Percentiles rank a stretch among this genome's conserved stretches.
Conservation (phyloP, 371 early-diverging fungal species). For the Mortierella sp. region DNA sequence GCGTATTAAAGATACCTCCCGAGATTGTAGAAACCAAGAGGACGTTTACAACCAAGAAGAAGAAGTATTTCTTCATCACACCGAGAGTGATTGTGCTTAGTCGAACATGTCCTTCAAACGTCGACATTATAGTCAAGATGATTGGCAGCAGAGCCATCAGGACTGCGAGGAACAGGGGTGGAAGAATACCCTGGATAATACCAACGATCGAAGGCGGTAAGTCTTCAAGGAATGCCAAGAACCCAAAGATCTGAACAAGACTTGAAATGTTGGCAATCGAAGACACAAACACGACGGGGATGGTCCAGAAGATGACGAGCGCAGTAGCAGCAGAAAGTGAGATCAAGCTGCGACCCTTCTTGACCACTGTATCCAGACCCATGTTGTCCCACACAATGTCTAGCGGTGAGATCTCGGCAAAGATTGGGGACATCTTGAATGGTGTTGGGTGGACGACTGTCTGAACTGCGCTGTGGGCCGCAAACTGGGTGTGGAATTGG, state of each 20-base stretch:
- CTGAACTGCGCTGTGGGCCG: conserved; percentile 83
- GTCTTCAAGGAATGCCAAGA: conserved; percentile 51
- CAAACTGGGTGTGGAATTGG: conserved; percentile 77
- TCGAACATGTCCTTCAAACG: conserved; percentile 71
- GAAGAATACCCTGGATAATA: conserved; percentile 79
- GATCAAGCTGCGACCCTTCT: conserved; percentile 62
- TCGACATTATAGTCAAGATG: conserved; percentile 69
- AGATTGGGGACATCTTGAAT: conserved; percentile 71
- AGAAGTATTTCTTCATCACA: conserved; percentile 68
- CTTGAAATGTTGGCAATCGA: conserved; percentile 62
- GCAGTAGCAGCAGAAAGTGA: conserved; percentile 58
- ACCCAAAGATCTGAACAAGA: conserved; percentile 18
- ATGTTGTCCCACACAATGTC: conserved; percentile 87
- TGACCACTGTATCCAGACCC: conserved; percentile 63
- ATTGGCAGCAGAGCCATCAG: conserved; percentile 75
- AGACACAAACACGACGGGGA: conserved; percentile 70
- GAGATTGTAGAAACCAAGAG: conserved; percentile 80
- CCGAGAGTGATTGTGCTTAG: conserved; percentile 67
- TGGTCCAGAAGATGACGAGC: conserved; percentile 76
- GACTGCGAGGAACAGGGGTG: conserved; percentile 72
- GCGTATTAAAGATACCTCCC: conserved; percentile 65
- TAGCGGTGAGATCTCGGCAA: conserved; percentile 68
- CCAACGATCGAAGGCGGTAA: conserved; percentile 57
- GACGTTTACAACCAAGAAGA: conserved; percentile 81
- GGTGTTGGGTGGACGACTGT: conserved; percentile 68